phyloP scores from a whole-genome alignment of 2,329 filamentous ascomycete genomes.

The Thelonectria rubi region DNA sequence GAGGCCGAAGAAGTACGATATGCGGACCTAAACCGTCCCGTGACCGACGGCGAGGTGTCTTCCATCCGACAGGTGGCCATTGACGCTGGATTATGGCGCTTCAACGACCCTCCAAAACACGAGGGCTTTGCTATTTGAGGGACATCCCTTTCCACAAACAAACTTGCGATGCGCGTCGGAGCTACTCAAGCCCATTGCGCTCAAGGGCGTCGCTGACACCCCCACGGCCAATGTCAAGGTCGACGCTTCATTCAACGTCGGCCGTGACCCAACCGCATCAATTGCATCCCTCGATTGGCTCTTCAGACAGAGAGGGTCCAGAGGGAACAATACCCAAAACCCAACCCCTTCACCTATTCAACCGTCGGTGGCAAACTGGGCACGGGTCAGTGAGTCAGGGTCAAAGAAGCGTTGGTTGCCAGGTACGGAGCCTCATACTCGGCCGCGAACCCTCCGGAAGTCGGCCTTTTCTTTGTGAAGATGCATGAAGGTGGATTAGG shows the following conservation, averaged over 20 bases:
- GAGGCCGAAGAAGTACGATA: conserved; percentile 67
- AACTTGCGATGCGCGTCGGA: conserved; percentile 1
- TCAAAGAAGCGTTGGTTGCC: conserved; percentile 26
- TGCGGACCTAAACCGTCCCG: conserved; percentile 74
- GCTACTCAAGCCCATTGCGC: not conserved
- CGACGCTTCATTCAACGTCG: not conserved
- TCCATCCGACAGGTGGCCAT: conserved; percentile 73
- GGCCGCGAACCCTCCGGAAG: conserved; percentile 17
- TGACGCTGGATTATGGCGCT: conserved; percentile 79
- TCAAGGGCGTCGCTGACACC: not conserved
- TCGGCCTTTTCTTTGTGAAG: conserved; percentile 34
- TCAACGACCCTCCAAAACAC: conserved; percentile 70
- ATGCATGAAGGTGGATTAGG: not conserved
- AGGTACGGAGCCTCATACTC: conserved; percentile 16
- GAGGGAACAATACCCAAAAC: conserved; percentile 27
- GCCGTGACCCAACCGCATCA: conserved; percentile 1
- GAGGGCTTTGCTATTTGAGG: conserved; percentile 60
- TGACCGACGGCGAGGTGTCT: conserved; percentile 65
- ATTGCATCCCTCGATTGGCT: not conserved
- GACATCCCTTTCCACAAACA: not conserved
- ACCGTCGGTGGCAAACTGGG: conserved; percentile 28
- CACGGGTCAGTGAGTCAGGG: conserved; percentile 27
- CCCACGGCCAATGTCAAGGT: not conserved
- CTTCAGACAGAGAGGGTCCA: conserved; percentile 4
- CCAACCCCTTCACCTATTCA: conserved; percentile 13